Percentiles rank a stretch among this genome's conserved stretches.
These are phyloP conservation scores for Lichtheimia corymbifera DNA, from an alignment of 371 early-diverging fungal species.

Conservation along the genomic window DNA sequence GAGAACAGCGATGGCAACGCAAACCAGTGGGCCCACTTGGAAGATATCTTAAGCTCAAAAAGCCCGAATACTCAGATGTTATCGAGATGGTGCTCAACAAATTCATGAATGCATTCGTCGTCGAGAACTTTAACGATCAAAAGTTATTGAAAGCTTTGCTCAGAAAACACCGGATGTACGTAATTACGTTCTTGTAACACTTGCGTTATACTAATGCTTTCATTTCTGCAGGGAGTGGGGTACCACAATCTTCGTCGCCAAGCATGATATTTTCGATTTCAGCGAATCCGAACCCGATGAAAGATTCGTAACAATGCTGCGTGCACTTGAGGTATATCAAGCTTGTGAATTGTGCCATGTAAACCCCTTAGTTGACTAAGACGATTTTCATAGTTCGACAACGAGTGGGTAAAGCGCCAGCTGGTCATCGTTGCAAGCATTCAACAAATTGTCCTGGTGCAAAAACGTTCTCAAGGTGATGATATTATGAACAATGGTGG, in stretches of 20 bases:
- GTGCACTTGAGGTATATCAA: slow-evolving; percentile 55
- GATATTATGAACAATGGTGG: slow-evolving; percentile 56
- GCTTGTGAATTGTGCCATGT: neutral
- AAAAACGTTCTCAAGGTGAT: slow-evolving; percentile 75
- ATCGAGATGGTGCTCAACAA: slow-evolving; percentile 75
- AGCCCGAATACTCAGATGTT: slow-evolving; percentile 62
- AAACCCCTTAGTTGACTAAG: neutral
- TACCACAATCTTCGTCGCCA: slow-evolving; percentile 62
- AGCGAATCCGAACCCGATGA: slow-evolving; percentile 69
- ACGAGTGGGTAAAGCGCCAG: slow-evolving; percentile 77
- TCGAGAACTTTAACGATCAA: slow-evolving; percentile 74
- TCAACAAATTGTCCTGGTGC: slow-evolving; percentile 79
- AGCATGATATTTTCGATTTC: slow-evolving; percentile 71
- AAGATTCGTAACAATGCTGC: slow-evolving; percentile 65
- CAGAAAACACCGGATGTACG: slow-evolving; percentile 42
- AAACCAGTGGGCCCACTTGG: slow-evolving; percentile 90
- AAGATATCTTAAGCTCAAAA: slow-evolving; percentile 62
- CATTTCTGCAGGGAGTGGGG: slow-evolving; percentile 8
- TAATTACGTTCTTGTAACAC: neutral
- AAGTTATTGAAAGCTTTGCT: slow-evolving; percentile 53
- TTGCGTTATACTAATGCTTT: neutral
- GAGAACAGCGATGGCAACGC: slow-evolving; percentile 55
- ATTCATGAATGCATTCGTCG: slow-evolving; percentile 75
- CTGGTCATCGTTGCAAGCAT: slow-evolving; percentile 75
- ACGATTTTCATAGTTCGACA: slow-evolving; percentile 39